A percentile compares a stretch with the other conserved stretches of the same genome.
phyloP scores from a whole-genome alignment of 225 moss, liverwort and hornwort species.

The Polytrichum commune region DNA sequence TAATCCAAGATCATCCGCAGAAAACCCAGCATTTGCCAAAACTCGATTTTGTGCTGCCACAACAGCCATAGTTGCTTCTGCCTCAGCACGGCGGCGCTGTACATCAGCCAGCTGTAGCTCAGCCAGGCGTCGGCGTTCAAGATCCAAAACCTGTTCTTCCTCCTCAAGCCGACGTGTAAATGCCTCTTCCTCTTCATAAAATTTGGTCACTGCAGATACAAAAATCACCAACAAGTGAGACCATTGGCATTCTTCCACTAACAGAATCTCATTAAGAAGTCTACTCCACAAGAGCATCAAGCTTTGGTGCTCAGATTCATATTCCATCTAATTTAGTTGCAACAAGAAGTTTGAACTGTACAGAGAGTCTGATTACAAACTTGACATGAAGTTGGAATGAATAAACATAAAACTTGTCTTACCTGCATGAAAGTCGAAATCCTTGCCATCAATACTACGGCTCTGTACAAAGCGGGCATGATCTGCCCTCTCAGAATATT shows the following conservation, averaged over 20 bases:
- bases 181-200: slow-evolving; percentile 84
- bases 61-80: slow-evolving; percentile 59
- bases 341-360: too few species aligned
- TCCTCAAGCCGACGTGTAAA: slow-evolving; percentile 79
- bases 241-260: not conserved
- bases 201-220: slow-evolving; percentile 61
- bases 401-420: slow-evolving; percentile 1
- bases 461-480: slow-evolving; percentile 92
- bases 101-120: slow-evolving; percentile 58
- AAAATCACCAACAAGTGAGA: not conserved
- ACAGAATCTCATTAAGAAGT: too few species aligned
- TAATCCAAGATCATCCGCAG: slow-evolving; percentile 49
- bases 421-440: slow-evolving; percentile 84
- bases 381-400: too few species aligned
- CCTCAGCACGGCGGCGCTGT: slow-evolving; percentile 56
- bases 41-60: slow-evolving; percentile 56
- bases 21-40: slow-evolving; percentile 43
- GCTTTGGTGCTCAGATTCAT: too few species aligned
- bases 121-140: slow-evolving; percentile 49
- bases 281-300: too few species aligned
- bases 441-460: slow-evolving; percentile 84
- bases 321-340: too few species aligned
- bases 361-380: too few species aligned
- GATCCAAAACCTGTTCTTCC: slow-evolving; percentile 62
- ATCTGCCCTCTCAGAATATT: slow-evolving; percentile 93